A percentile compares a stretch with the other conserved stretches of the same genome.
Evolutionary conservation across 1,284 basidiomycete genomes (phyloP).

Genomic region (Pseudozyma pruni): DNA sequence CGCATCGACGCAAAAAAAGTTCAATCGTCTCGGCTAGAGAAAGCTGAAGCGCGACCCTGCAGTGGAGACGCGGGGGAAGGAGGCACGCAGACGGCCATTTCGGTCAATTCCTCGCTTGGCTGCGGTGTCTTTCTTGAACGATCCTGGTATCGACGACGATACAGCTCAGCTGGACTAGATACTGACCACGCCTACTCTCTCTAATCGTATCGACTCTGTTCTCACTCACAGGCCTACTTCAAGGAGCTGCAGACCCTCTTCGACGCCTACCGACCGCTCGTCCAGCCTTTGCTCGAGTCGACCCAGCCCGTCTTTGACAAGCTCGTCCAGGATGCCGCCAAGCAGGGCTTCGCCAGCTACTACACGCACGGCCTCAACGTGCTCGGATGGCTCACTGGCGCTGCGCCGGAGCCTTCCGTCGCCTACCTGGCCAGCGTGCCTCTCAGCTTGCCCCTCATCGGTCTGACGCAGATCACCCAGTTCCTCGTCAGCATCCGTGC

Average conservation of each 20-base stretch:
- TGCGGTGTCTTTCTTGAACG: not conserved
- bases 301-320: conserved; percentile 70
- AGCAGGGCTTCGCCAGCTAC: conserved; percentile 73
- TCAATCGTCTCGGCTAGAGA: conserved; percentile 7
- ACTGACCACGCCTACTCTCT: conserved; percentile 6
- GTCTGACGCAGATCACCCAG: conserved; percentile 92
- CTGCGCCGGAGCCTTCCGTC: conserved; percentile 77
- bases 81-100: too few species aligned
- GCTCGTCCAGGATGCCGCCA: conserved; percentile 68
- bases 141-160: not conserved
- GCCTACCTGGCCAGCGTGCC: conserved; percentile 94
- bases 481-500: conserved; percentile 85
- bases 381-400: conserved; percentile 83
- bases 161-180: not conserved
- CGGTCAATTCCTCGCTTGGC: too few species aligned
- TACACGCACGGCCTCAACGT: conserved; percentile 86
- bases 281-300: conserved; percentile 76
- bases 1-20: not conserved
- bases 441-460: conserved; percentile 94
- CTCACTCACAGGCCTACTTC: conserved; percentile 79
- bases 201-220: not conserved
- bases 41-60: conserved; percentile 27
- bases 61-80: not conserved
- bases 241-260: conserved; percentile 92
- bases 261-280: conserved; percentile 88